Evolutionary conservation across 2,329 filamentous ascomycete species (phyloP).

Genomic region (Fusarium sambucinum): DNA sequence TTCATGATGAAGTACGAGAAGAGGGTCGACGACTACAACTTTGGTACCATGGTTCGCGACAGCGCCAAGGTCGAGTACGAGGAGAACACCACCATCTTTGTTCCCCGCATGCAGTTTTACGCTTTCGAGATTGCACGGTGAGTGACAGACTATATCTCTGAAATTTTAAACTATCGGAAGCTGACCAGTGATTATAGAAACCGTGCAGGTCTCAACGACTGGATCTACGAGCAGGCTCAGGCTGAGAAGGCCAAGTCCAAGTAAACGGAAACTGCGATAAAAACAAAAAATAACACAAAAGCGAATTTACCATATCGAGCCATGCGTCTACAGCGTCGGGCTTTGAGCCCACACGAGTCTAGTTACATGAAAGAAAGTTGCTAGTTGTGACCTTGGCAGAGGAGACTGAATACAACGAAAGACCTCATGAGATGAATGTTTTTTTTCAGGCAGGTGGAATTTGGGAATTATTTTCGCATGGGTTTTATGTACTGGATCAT

Average conservation of each 20-base stretch:
- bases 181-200: slow-evolving; percentile 72
- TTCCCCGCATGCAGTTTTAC: slow-evolving; percentile 70
- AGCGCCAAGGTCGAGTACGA: slow-evolving; percentile 87
- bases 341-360: slow-evolving; percentile 12
- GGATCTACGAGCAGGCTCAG: slow-evolving; percentile 90
- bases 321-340: slow-evolving; percentile 15
- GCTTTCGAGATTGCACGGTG: slow-evolving; percentile 63
- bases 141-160: background rate
- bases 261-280: slow-evolving; percentile 23
- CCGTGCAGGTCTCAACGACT: slow-evolving; percentile 90
- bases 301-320: slow-evolving; percentile 15
- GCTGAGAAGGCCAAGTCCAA: slow-evolving; percentile 60
- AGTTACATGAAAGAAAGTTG: slow-evolving; percentile 1
- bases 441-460: background rate
- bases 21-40: slow-evolving; percentile 97
- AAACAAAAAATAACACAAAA: slow-evolving; percentile 16
- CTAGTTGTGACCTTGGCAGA: background rate
- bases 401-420: background rate
- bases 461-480: background rate
- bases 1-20: slow-evolving; percentile 97
- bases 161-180: rapidly evolving
- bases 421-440: slow-evolving; percentile 20
- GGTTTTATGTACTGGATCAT: slow-evolving; percentile 20
- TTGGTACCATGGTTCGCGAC: slow-evolving; percentile 90
- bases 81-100: slow-evolving; percentile 89